Percentiles rank a stretch among this genome's conserved stretches.
Evolutionary conservation across 2,329 filamentous ascomycete genomes (phyloP).

Genomic region (Aaosphaeria pasadenensis): DNA sequence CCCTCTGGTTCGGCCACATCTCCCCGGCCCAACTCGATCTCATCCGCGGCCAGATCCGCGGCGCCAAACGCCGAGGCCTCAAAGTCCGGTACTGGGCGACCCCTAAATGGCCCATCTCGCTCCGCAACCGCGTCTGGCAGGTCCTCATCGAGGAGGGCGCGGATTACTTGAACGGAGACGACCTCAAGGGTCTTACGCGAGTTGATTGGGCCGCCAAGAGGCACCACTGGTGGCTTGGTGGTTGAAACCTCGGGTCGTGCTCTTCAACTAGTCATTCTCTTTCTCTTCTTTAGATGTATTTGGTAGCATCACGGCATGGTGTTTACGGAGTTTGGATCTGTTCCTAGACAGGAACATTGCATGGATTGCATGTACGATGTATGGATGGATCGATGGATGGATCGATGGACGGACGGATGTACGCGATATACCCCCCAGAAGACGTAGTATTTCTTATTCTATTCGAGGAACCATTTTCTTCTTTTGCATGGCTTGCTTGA

Average conservation of each 20-base stretch:
- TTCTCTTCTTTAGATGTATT: neutral
- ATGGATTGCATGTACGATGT: neutral
- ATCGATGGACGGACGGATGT: neutral
- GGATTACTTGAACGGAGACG: conserved; percentile 58
- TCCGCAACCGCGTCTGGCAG: conserved; percentile 56
- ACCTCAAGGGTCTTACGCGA: conserved; percentile 48
- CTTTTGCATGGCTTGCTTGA: too few species aligned
- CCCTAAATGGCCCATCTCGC: conserved; percentile 53
- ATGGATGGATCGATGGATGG: neutral
- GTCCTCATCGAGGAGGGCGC: conserved; percentile 53
- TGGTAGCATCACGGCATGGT: neutral
- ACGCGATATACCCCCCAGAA: too few species aligned
- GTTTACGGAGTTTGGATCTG: neutral
- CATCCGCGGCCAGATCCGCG: conserved; percentile 51
- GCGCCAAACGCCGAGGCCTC: conserved; percentile 51
- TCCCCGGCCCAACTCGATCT: conserved; percentile 43
- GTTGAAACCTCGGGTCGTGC: neutral
- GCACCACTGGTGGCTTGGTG: conserved; percentile 21
- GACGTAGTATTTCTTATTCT: too few species aligned
- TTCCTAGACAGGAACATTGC: neutral
- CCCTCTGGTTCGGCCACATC: conserved; percentile 47
- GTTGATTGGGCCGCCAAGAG: conserved; percentile 44
- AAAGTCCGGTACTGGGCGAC: conserved; percentile 58
- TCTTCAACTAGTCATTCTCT: neutral
- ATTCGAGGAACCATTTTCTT: too few species aligned